These are phyloP conservation scores for Stygiomarasmius scandens DNA, from an alignment of 1,284 basidiomycete genomes.

Conservation along the genomic window DNA sequence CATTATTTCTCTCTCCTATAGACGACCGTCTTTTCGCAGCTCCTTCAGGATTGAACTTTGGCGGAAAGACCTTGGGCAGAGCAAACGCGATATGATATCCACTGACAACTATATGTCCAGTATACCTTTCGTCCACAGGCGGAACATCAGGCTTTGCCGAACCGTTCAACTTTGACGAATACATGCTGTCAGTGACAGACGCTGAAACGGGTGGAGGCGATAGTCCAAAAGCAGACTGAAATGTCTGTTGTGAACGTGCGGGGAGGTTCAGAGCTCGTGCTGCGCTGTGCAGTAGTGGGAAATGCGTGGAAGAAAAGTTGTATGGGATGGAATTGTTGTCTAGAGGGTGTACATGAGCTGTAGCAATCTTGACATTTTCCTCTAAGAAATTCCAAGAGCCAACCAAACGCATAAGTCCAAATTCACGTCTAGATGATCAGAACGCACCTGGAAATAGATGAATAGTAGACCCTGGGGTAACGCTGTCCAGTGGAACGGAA, in stretches of 20 bases:
- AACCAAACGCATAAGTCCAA: neutral
- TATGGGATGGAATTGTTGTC: slow-evolving; percentile 71
- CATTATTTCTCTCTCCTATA: slow-evolving; percentile 55
- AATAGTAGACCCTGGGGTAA: slow-evolving; percentile 65
- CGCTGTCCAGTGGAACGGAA: slow-evolving; percentile 63
- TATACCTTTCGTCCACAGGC: slow-evolving; percentile 64
- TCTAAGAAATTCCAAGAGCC: slow-evolving; percentile 44
- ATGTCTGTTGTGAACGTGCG: slow-evolving; percentile 58
- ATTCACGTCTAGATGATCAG: neutral
- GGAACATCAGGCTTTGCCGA: slow-evolving; percentile 33
- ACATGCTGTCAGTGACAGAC: slow-evolving; percentile 40
- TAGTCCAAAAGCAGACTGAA: slow-evolving; percentile 56
- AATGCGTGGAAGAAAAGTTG: slow-evolving; percentile 66
- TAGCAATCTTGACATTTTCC: slow-evolving; percentile 74
- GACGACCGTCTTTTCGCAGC: slow-evolving; percentile 49
- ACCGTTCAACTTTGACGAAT: slow-evolving; percentile 18
- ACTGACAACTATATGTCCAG: slow-evolving; percentile 74
- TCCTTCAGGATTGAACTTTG: slow-evolving; percentile 36
- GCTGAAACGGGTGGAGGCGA: slow-evolving; percentile 33
- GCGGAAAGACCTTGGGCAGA: slow-evolving; percentile 71
- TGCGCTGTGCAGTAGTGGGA: slow-evolving; percentile 66
- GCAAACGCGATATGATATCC: slow-evolving; percentile 77
- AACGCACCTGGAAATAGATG: slow-evolving; percentile 70
- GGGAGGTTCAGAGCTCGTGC: slow-evolving; percentile 70
- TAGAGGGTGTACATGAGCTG: slow-evolving; percentile 73